Base-by-base conservation (phyloP, 2,329 filamentous ascomycete species). In the Sphaerulina musiva region DNA sequence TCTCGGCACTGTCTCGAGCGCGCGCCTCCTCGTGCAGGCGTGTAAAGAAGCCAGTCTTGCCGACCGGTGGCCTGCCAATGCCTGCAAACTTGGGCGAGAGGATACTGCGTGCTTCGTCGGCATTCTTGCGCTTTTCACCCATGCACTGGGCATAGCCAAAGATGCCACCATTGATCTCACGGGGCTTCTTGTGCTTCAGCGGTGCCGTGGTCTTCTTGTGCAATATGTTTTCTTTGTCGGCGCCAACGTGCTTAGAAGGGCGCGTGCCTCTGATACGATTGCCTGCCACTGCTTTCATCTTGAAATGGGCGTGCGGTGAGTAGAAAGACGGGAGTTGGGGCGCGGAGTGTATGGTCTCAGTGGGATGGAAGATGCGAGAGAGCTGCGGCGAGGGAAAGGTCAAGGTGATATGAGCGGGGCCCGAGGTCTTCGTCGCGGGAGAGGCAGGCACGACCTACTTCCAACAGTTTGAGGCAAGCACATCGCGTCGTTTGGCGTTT, bases 201-300 rank as follows among this genome's bases (percentile, higher is more conserved):
- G 53, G 51, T 23, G 40, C 14, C 32, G 43, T 53, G 32, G 20
- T 26, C 46, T 52, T 54, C 23, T 39, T 29, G n/a, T 54, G 54
- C 39, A 48, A 55, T 38, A 34, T 36, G 43, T 57, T 58, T 34
- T 59, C 55, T 34, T 59, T 58, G n/a, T 44, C 45, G 11, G 49
- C 41, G 9, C 51, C 26, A 14, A 34, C 14, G 14, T 9, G 2
- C 10, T 23, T 51, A 9, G 48, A 26, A 6, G 40, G 31, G 31
- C 31, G 40, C 11, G 6, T 14, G 48, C 32, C 40, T 38, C 45
- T 45, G 10, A 17, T 8, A 17, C 48, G 40, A 4, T 45, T 40
- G n/a, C 12, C 17, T 14, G 40, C 31, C 14, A 29, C 32, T 20
- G 12, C 11, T 38, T 17, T 31, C 48, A 51, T 45, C 17, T 9